Percentiles rank a stretch among this genome's conserved stretches.
Conservation (phyloP, 2,329 filamentous ascomycete species). For the Paecilomyces formosus region DNA sequence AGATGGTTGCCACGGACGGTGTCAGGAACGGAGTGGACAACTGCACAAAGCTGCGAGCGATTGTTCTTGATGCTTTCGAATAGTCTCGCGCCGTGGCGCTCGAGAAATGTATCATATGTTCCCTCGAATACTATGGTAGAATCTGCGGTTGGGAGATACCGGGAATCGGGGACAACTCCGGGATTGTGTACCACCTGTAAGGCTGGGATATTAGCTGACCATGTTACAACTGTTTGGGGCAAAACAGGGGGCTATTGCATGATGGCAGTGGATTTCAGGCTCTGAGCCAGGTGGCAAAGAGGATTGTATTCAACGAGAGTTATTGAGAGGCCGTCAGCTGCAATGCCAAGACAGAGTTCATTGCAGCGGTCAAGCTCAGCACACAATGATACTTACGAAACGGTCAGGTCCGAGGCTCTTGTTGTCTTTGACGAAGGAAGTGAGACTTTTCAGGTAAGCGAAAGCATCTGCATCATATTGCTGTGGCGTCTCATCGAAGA, state of each 20-base stretch:
- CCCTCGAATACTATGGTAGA: slow-evolving; percentile 42
- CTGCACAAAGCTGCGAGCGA: slow-evolving; percentile 24
- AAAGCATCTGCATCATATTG: slow-evolving; percentile 22
- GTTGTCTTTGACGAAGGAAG: slow-evolving; percentile 21
- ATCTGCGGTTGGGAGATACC: slow-evolving; percentile 35
- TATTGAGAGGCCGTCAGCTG: not conserved
- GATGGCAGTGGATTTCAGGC: slow-evolving; percentile 8
- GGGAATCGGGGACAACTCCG: slow-evolving; percentile 34
- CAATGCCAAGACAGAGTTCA: not conserved
- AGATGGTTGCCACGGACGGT: slow-evolving; percentile 21
- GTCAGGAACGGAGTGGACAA: slow-evolving; percentile 33
- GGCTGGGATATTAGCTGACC: slow-evolving; percentile 6
- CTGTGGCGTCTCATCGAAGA: slow-evolving; percentile 43
- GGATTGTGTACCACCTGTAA: slow-evolving; percentile 39
- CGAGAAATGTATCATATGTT: slow-evolving; percentile 30
- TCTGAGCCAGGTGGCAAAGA: not conserved
- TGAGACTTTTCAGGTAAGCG: slow-evolving; percentile 27
- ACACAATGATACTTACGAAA: slow-evolving; percentile 24
- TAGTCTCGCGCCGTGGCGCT: slow-evolving; percentile 21
- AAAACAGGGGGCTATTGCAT: not conserved
- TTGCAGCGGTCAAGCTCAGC: not conserved
- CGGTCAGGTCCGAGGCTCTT: slow-evolving; percentile 27
- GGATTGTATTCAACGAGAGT: not conserved
- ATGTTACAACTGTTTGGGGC: slow-evolving; percentile 14
- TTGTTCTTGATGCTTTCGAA: slow-evolving; percentile 25